Percentiles rank a stretch among this genome's conserved stretches.
Conservation (phyloP, 1,139 yeast genomes). For the Sugiyamaella neomexicana region DNA sequence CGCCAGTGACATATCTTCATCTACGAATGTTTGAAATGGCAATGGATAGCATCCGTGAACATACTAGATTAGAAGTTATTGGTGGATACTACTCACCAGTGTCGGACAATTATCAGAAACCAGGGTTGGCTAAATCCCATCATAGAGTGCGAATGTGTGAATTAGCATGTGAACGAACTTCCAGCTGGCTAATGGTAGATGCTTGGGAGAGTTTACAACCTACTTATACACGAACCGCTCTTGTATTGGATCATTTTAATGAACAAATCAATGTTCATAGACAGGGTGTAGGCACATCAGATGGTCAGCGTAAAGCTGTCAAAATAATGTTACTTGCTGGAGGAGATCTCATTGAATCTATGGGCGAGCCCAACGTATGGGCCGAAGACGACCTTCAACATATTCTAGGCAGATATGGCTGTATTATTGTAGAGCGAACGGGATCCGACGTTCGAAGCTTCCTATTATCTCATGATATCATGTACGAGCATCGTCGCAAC, state of each 20-base stretch:
- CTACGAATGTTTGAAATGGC: constrained; percentile 99
- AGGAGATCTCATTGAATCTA: constrained; percentile 93
- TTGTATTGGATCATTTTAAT: constrained; percentile 93
- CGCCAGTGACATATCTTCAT: constrained; percentile 93
- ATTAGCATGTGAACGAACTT: constrained; percentile 93
- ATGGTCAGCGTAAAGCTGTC: constrained; percentile 79
- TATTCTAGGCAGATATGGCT: constrained; percentile 92
- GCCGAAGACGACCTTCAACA: constrained; percentile 94
- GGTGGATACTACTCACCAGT: constrained; percentile 99
- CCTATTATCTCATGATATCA: constrained; percentile 86
- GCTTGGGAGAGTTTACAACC: constrained; percentile 98
- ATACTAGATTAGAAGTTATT: constrained; percentile 87
- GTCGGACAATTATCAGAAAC: constrained; percentile 87
- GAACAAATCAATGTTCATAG: constrained; percentile 88
- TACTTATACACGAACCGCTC: constrained; percentile 87
- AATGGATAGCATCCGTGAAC: constrained; percentile 87
- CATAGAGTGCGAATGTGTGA: constrained; percentile 98
- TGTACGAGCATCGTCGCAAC: constrained; percentile 94
- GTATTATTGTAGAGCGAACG: constrained; percentile 93
- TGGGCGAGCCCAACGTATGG: constrained; percentile 99
- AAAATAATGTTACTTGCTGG: constrained; percentile 97
- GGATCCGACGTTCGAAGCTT: constrained; percentile 95
- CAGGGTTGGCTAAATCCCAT: constrained; percentile 83
- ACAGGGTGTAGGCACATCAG: constrained; percentile 77
- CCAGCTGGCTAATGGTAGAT: constrained; percentile 98